Conservation (phyloP, 495 filamentous ascomycete species). For the Aspergillus saccharolyticus region DNA sequence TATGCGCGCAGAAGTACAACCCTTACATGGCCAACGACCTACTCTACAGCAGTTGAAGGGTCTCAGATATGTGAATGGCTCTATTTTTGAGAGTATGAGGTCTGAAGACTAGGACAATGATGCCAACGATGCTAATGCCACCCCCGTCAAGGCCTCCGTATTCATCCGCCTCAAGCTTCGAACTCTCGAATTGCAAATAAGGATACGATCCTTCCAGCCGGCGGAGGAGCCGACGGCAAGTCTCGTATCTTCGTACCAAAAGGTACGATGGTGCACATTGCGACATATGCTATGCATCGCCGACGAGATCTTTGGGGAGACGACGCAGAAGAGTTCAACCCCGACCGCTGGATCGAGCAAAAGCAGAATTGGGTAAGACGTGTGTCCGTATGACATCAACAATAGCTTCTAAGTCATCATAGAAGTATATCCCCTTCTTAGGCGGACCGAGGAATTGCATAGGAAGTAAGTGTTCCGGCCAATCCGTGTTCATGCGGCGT, state of each 20-base stretch:
- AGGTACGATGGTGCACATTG: background rate
- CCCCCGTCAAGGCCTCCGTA: background rate
- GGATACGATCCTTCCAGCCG: background rate
- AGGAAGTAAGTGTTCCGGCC: background rate
- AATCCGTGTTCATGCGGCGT: background rate
- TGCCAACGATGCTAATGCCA: background rate
- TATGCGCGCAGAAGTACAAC: background rate
- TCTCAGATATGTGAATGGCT: background rate
- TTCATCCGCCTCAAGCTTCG: slow-evolving; percentile 1
- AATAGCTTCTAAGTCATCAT: background rate
- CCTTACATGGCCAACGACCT: background rate
- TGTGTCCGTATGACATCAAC: background rate
- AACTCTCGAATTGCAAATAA: background rate
- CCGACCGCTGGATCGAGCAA: background rate
- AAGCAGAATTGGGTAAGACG: background rate
- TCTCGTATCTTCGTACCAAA: background rate
- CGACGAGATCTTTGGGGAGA: background rate
- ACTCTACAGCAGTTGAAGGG: background rate
- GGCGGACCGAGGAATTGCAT: background rate
- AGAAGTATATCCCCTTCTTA: background rate
- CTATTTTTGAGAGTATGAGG: background rate
- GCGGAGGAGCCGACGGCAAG: background rate
- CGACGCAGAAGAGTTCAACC: background rate
- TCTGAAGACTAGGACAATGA: background rate
- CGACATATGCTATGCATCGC: background rate